phyloP scores from a whole-genome alignment of 2,329 filamentous ascomycete species.

The Gyromitra esculenta region DNA sequence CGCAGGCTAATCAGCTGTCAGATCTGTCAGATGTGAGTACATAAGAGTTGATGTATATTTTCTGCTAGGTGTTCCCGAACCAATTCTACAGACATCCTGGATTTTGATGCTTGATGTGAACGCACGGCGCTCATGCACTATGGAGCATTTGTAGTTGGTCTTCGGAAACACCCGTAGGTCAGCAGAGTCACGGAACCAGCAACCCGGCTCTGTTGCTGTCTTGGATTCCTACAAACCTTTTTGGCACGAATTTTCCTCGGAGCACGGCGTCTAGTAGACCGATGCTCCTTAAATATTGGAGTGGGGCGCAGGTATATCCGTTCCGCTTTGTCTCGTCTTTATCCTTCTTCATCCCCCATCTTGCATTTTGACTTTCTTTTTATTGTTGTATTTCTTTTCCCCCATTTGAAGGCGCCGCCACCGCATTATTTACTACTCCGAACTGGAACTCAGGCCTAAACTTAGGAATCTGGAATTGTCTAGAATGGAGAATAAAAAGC shows the following conservation, averaged over 20 bases:
- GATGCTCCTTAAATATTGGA: conserved; percentile 22
- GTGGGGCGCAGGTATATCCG: conserved; percentile 8
- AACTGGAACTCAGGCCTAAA: conserved; percentile 4
- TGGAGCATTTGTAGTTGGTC: conserved; percentile 19
- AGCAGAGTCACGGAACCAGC: conserved; percentile 21
- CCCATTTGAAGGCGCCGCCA: conserved; percentile 18
- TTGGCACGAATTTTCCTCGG: conserved; percentile 9
- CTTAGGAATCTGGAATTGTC: background rate
- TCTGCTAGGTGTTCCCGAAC: conserved; percentile 25
- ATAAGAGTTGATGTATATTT: conserved; percentile 26
- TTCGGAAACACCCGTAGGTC: conserved; percentile 19
- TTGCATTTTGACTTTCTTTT: conserved; percentile 3
- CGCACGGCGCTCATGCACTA: conserved; percentile 21
- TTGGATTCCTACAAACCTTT: conserved; percentile 12
- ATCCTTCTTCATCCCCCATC: conserved; percentile 7
- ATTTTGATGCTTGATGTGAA: conserved; percentile 24
- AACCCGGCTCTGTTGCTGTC: conserved; percentile 36
- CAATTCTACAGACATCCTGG: conserved; percentile 29
- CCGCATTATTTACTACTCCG: conserved; percentile 18
- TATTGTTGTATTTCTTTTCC: conserved; percentile 10
- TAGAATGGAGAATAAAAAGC: background rate
- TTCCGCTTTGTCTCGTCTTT: conserved; percentile 17
- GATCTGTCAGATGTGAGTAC: conserved; percentile 6
- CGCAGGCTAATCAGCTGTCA: conserved; percentile 34
- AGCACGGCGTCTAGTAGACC: conserved; percentile 17